Conservation (phyloP, 108 stramenopile genomes). For the Conticribra weissflogii region DNA sequence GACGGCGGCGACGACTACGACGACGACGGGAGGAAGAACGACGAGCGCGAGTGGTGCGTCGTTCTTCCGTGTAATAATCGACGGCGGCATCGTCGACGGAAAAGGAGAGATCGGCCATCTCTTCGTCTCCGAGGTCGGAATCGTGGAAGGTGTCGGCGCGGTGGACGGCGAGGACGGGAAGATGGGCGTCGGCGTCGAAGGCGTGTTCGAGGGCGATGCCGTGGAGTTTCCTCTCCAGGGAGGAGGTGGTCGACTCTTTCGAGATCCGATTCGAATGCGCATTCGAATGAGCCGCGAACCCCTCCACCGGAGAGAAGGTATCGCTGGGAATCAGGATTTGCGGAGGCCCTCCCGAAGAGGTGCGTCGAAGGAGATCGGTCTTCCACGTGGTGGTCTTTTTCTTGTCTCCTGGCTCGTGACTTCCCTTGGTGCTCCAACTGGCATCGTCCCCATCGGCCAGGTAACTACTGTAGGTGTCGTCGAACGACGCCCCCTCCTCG, state of each 20-base stretch:
- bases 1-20: slow-evolving; percentile 13
- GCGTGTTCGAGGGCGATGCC: too few species aligned
- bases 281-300: too few species aligned
- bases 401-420: slow-evolving; percentile 14
- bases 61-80: not conserved
- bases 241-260: too few species aligned
- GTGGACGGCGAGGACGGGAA: too few species aligned
- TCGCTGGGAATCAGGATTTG: too few species aligned
- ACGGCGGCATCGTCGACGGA: not conserved
- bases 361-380: not conserved
- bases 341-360: not conserved
- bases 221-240: too few species aligned
- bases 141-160: too few species aligned
- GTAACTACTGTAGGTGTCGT: slow-evolving; percentile 5
- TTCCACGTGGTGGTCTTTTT: slow-evolving; percentile 8
- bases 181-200: too few species aligned
- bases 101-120: too few species aligned
- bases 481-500: slow-evolving; percentile 19
- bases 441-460: slow-evolving; percentile 19
- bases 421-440: slow-evolving; percentile 33
- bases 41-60: not conserved
- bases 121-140: too few species aligned
- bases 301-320: too few species aligned
- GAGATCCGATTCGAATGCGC: too few species aligned
- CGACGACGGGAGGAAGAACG: slow-evolving; percentile 11